Percentiles rank a stretch among this genome's conserved stretches.
These are phyloP conservation scores for Dalbergia cultrata DNA, from an alignment of 306 rosid genomes.

Conservation along the genomic window DNA sequence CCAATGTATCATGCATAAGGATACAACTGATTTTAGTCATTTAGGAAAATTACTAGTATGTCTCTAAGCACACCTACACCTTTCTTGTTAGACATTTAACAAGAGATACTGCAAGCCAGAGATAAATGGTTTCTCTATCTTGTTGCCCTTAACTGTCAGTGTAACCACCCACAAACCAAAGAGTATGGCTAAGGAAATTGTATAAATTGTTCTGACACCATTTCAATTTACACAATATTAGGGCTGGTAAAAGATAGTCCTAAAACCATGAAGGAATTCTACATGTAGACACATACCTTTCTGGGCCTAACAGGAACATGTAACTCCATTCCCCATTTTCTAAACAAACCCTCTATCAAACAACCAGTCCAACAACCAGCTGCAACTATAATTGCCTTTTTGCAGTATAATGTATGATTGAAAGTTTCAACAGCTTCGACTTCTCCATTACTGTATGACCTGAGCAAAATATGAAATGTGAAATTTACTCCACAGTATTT, in stretches of 20 bases:
- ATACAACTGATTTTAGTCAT: background rate
- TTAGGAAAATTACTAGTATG: background rate
- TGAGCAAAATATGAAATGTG: conserved; percentile 46
- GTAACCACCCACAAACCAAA: conserved; percentile 5
- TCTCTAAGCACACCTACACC: background rate
- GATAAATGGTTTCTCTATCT: conserved; percentile 3
- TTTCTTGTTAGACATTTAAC: background rate
- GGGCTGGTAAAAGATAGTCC: conserved; percentile 26
- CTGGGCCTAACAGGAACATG: conserved; percentile 83
- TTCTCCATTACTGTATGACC: conserved; percentile 66
- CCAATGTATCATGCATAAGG: no score
- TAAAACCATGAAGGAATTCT: conserved; percentile 28
- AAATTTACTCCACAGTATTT: conserved; percentile 30
- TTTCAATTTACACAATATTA: background rate
- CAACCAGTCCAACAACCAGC: conserved; percentile 99
- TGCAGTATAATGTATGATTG: conserved; percentile 64
- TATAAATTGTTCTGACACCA: background rate
- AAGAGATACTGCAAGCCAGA: background rate
- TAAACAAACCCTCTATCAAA: conserved; percentile 74
- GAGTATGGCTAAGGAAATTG: background rate
- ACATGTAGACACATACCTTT: conserved; percentile 65
- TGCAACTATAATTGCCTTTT: conserved; percentile 81
- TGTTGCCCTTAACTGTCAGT: background rate
- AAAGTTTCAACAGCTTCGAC: conserved; percentile 71
- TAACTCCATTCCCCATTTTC: conserved; percentile 66